Evolutionary conservation across 208 protist genomes (phyloP).

Genomic region (Entamoeba nuttalli): DNA sequence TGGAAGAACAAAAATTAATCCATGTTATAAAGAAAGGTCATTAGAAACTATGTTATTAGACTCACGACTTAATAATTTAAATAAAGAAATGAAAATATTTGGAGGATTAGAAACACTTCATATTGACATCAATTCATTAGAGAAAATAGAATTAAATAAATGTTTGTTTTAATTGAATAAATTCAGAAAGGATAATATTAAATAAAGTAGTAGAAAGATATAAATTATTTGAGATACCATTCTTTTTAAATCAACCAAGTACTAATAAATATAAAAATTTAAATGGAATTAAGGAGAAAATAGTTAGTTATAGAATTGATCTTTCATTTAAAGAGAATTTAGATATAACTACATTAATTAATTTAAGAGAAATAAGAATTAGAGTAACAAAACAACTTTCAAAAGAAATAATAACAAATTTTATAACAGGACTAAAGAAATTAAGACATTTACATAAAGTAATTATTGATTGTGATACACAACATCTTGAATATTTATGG

Average conservation of each 20-base stretch:
- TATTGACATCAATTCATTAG: background rate
- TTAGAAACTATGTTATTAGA: background rate
- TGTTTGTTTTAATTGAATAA: background rate
- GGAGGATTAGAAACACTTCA: background rate
- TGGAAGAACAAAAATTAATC: background rate
- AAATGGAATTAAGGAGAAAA: background rate
- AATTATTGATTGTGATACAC: background rate
- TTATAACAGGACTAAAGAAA: background rate
- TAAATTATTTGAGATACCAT: background rate
- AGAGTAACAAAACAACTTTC: background rate
- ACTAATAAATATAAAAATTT: background rate
- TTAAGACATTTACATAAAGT: background rate
- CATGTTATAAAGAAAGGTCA: background rate
- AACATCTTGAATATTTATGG: background rate
- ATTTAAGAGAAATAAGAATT: background rate
- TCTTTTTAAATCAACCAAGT: background rate
- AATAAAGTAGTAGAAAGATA: background rate
- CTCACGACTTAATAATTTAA: background rate
- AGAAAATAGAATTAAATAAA: background rate
- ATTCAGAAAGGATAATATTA: too few species aligned
- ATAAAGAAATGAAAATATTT: background rate
- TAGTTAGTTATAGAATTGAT: background rate
- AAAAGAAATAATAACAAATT: background rate
- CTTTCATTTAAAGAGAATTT: background rate
- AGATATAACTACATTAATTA: background rate